These are phyloP conservation scores for Didymella pinodella DNA, from an alignment of 2,329 filamentous ascomycete genomes.

Conservation along the genomic window DNA sequence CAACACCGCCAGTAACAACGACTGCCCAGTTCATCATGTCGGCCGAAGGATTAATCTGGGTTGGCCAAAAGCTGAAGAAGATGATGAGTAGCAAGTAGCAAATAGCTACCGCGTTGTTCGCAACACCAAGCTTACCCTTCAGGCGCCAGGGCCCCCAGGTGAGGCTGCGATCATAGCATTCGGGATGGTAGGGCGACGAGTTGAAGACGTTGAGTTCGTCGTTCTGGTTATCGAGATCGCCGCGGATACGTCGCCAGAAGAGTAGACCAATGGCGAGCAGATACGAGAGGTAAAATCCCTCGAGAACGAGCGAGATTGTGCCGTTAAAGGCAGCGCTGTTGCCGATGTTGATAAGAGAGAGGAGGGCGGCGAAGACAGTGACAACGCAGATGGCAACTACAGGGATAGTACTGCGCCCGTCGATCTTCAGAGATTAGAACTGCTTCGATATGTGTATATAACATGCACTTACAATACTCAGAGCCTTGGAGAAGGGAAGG, in stretches of 20 bases:
- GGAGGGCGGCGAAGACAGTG: constrained; percentile 54
- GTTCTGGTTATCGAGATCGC: constrained; percentile 38
- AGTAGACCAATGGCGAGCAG: constrained; percentile 44
- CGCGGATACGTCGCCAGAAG: constrained; percentile 47
- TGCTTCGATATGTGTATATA: not conserved
- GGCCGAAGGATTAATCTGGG: constrained; percentile 24
- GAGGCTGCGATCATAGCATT: constrained; percentile 32
- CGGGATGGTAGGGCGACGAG: constrained; percentile 27
- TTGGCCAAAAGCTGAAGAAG: constrained; percentile 50
- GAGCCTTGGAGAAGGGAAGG: constrained; percentile 48
- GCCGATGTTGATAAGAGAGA: constrained; percentile 62
- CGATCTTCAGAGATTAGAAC: constrained; percentile 37
- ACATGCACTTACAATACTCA: constrained; percentile 38
- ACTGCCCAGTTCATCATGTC: constrained; percentile 47
- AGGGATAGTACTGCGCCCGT: constrained; percentile 51
- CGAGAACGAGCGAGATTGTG: constrained; percentile 46
- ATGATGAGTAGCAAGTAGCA: constrained; percentile 45
- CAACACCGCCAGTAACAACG: constrained; percentile 42
- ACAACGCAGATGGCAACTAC: constrained; percentile 59
- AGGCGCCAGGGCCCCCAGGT: constrained; percentile 48
- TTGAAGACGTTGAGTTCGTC: constrained; percentile 36
- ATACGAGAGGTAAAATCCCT: constrained; percentile 50
- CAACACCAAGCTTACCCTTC: constrained; percentile 38
- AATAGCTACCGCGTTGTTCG: constrained; percentile 45
- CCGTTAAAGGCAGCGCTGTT: constrained; percentile 52